Conservation (phyloP, 805 yeast genomes). For the Lipomyces japonicus region DNA sequence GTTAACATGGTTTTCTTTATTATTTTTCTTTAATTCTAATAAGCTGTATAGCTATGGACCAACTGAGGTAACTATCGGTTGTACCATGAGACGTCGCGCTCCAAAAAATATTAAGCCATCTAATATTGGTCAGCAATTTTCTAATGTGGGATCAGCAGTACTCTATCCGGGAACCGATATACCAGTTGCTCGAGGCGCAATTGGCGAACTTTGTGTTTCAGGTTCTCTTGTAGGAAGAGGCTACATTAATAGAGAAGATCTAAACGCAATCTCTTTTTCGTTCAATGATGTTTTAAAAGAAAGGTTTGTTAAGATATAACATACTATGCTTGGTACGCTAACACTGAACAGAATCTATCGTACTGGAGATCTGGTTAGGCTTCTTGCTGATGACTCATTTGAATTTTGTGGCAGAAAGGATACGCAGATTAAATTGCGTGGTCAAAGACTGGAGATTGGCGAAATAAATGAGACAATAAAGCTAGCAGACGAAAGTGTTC, state of each 20-base stretch:
- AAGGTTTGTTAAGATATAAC: constrained; percentile 5
- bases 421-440: constrained; percentile 35
- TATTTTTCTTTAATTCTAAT: not conserved
- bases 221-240: constrained; percentile 35
- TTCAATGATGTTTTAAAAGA: constrained; percentile 4
- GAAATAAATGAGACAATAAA: constrained; percentile 32
- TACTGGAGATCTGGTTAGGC: constrained; percentile 34
- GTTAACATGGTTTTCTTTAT: not conserved
- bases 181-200: constrained; percentile 30
- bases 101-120: constrained; percentile 27
- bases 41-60: constrained; percentile 28
- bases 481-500: constrained; percentile 7
- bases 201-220: constrained; percentile 35
- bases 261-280: constrained; percentile 26
- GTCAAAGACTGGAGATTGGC: constrained; percentile 36
- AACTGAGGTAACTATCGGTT: constrained; percentile 33
- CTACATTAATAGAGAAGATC: constrained; percentile 30
- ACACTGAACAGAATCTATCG: constrained; percentile 19
- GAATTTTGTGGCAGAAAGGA: constrained; percentile 35
- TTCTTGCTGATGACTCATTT: constrained; percentile 29
- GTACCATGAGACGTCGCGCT: constrained; percentile 29
- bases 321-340: not conserved
- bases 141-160: constrained; percentile 30
- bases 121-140: constrained; percentile 31
- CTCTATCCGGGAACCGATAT: constrained; percentile 12